phyloP scores from a whole-genome alignment of 208 protist genomes.

The Trypanosoma theileri region DNA sequence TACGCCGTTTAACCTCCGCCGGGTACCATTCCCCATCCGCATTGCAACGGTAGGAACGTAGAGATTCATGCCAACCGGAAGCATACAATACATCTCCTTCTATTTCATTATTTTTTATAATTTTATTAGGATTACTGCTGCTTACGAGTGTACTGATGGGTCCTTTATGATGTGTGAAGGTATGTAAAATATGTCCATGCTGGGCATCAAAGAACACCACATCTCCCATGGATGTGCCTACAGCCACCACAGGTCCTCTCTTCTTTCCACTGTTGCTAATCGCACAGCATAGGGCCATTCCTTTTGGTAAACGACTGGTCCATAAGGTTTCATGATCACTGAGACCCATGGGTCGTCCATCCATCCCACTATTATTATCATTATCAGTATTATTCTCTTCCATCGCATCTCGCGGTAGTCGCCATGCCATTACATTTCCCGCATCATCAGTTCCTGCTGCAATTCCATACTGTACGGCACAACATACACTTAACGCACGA shows the following conservation, averaged over 20 bases:
- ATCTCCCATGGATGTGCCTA: constrained; percentile 83
- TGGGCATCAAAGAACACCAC: constrained; percentile 74
- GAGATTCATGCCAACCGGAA: constrained; percentile 87
- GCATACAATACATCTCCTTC: constrained; percentile 56
- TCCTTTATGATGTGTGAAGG: constrained; percentile 84
- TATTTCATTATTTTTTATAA: constrained; percentile 32
- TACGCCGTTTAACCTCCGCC: constrained; percentile 88
- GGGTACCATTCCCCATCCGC: constrained; percentile 67
- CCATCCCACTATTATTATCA: background rate
- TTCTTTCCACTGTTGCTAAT: constrained; percentile 31
- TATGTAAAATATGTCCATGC: constrained; percentile 62
- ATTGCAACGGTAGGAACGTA: constrained; percentile 58
- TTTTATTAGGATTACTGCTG: background rate
- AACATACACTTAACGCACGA: constrained; percentile 74
- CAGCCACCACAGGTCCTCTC: constrained; percentile 50
- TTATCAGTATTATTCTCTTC: background rate
- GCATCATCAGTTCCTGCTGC: constrained; percentile 78
- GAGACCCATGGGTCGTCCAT: constrained; percentile 28
- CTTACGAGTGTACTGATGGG: constrained; percentile 57
- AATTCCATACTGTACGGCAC: constrained; percentile 25
- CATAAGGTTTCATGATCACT: constrained; percentile 67
- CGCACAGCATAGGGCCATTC: constrained; percentile 70
- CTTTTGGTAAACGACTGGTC: constrained; percentile 72
- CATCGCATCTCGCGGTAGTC: constrained; percentile 26
- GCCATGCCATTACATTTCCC: constrained; percentile 80